A percentile compares a stretch with the other conserved stretches of the same genome.
Evolutionary conservation across 2,329 filamentous ascomycete species (phyloP).

Genomic region (Neonectria magnoliae): DNA sequence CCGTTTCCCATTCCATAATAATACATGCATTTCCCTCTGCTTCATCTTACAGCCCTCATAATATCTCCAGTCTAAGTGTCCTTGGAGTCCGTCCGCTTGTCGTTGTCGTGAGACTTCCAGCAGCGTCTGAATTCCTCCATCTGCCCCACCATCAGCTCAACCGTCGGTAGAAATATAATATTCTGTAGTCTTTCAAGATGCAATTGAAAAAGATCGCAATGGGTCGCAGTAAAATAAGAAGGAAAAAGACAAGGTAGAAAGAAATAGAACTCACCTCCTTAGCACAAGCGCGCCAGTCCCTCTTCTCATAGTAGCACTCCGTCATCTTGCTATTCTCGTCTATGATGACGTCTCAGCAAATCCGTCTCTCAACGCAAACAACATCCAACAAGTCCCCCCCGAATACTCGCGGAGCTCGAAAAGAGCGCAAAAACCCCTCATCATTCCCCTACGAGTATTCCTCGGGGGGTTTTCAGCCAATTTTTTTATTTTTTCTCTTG

Average conservation of each 20-base stretch:
- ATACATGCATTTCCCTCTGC: neutral
- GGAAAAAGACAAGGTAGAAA: too few species aligned
- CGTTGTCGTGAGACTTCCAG: conserved; percentile 91
- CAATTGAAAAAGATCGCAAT: neutral
- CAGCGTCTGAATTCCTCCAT: conserved; percentile 91
- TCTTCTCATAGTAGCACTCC: conserved; percentile 95
- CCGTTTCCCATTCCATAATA: neutral
- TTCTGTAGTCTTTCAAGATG: neutral
- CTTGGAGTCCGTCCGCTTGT: conserved; percentile 81
- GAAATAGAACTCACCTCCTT: conserved; percentile 75
- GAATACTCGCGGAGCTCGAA: neutral
- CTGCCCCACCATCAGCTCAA: conserved; percentile 56
- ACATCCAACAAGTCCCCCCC: conserved; percentile 2
- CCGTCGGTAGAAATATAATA: neutral
- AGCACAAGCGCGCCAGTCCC: conserved; percentile 92
- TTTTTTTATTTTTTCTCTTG: neutral
- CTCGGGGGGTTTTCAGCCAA: neutral
- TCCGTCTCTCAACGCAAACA: conserved; percentile 25
- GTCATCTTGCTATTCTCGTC: conserved; percentile 91
- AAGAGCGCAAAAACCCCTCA: neutral
- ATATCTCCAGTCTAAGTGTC: conserved; percentile 59
- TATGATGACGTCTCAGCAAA: conserved; percentile 49
- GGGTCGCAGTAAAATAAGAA: too few species aligned
- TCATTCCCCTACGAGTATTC: neutral
- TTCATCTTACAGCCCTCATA: neutral